Evolutionary conservation across 805 yeast genomes (phyloP).

Genomic region (Spencermartinsiella europaea): DNA sequence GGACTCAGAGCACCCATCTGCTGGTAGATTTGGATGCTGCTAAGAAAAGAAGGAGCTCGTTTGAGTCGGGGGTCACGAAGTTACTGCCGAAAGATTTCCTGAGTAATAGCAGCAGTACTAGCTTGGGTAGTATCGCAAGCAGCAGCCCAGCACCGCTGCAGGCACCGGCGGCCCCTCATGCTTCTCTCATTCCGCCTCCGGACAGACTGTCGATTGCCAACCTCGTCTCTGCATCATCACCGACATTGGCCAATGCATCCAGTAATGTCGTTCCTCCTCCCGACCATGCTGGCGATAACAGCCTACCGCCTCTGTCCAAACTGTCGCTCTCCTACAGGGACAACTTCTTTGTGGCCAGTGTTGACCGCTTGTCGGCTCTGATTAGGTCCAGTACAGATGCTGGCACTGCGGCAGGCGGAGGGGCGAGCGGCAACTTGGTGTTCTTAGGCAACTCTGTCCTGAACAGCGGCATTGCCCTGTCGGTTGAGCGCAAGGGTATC

Average conservation of each 20-base stretch:
- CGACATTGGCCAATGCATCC: neutral
- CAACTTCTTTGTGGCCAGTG: constrained; percentile 8
- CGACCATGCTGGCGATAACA: neutral
- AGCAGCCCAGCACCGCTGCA: too few species aligned
- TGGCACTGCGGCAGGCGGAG: neutral
- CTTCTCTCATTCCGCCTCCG: too few species aligned
- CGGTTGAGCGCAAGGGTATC: constrained; percentile 59
- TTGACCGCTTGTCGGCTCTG: constrained; percentile 11
- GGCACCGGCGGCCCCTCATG: too few species aligned
- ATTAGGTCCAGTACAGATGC: neutral
- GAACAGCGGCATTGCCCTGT: constrained; percentile 50
- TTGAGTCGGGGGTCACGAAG: neutral
- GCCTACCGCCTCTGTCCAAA: constrained; percentile 15
- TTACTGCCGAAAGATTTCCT: neutral
- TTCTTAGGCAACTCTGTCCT: constrained; percentile 55
- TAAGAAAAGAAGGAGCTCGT: neutral
- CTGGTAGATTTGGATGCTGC: neutral
- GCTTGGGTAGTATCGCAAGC: too few species aligned
- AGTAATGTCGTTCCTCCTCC: neutral
- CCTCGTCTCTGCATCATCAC: neutral
- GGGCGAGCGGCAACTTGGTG: constrained; percentile 37
- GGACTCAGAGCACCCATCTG: constrained; percentile 2
- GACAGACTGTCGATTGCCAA: neutral
- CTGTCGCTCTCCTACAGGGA: constrained; percentile 10
- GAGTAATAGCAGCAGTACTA: neutral